phyloP scores from a whole-genome alignment of 2,329 filamentous ascomycete species.

The Penicillium sp. region DNA sequence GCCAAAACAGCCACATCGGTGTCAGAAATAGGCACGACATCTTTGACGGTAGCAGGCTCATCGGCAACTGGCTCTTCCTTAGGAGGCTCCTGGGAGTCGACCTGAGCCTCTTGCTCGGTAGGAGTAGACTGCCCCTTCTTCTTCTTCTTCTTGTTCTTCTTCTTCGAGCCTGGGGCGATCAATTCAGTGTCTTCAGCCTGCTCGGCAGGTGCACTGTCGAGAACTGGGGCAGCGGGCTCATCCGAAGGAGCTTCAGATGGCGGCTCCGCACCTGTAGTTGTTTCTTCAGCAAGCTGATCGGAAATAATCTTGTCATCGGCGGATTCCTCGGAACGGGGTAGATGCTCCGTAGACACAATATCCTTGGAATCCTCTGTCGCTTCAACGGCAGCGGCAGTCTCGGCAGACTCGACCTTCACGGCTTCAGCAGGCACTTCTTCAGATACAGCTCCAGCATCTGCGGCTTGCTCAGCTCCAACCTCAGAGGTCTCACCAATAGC shows the following conservation, averaged over 20 bases:
- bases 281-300: conserved; percentile 1
- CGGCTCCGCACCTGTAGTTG: background rate
- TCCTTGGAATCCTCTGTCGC: background rate
- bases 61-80: conserved; percentile 1
- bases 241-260: background rate
- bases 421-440: background rate
- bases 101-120: conserved; percentile 5
- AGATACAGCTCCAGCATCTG: background rate
- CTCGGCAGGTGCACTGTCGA: background rate
- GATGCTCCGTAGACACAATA: background rate
- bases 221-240: background rate
- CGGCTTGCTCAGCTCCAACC: background rate
- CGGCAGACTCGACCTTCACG: background rate
- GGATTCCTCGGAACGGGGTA: background rate
- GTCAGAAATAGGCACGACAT: background rate
- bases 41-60: background rate
- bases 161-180: conserved; percentile 12
- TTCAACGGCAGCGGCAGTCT: background rate
- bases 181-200: background rate
- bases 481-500: background rate
- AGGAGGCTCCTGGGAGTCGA: conserved; percentile 4
- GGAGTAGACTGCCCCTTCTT: conserved; percentile 13
- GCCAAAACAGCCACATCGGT: background rate
- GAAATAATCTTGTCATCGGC: background rate
- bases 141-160: conserved; percentile 26